Evolutionary conservation across 345 rosid species (phyloP).

Genomic region (Eucalyptus pauciflora): DNA sequence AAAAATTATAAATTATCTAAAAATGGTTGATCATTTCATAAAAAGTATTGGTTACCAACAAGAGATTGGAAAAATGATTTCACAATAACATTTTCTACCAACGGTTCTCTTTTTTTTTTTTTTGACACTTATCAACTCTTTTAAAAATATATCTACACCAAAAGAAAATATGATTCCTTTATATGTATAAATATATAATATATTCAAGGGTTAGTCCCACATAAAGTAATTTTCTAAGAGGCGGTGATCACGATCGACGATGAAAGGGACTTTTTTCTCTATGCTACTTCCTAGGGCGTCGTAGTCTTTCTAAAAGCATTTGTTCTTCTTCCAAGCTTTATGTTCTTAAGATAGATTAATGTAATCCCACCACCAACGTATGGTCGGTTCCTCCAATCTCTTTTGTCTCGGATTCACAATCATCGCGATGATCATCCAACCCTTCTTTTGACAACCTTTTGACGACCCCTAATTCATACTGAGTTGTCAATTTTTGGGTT

Average conservation of each 20-base stretch:
- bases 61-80: neutral
- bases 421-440: neutral
- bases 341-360: neutral
- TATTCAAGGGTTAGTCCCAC: neutral
- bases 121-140: neutral
- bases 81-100: neutral
- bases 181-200: neutral
- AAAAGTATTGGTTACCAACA: rapidly evolving
- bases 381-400: neutral
- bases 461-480: neutral
- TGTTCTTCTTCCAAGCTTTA: neutral
- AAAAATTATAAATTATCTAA: neutral
- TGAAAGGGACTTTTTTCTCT: neutral
- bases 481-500: neutral
- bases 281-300: neutral
- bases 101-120: neutral
- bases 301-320: neutral
- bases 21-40: neutral
- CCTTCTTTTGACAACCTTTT: neutral
- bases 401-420: neutral
- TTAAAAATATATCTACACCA: neutral
- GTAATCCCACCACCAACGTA: neutral
- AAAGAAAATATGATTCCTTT: neutral
- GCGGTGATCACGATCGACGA: neutral
- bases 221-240: neutral